Conservation (phyloP, 345 rosid genomes). For the Geranium brycei region DNA sequence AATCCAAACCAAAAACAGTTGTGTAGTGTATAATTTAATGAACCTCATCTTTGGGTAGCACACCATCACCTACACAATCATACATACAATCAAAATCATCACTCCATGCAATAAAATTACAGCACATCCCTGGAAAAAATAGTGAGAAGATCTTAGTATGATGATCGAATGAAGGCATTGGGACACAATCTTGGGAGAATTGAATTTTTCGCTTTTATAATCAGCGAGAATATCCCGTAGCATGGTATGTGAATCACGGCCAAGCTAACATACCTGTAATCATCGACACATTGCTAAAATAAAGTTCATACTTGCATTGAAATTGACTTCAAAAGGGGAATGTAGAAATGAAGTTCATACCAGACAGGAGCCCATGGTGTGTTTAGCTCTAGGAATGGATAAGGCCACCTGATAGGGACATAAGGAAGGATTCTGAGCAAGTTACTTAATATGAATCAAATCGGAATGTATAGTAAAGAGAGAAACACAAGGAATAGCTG, state of each 20-base stretch:
- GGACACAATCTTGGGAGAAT: slow-evolving; percentile 41
- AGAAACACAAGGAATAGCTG: too few relatives aligned
- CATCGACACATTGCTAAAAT: not conserved
- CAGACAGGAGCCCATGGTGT: slow-evolving; percentile 62
- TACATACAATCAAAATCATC: too few relatives aligned
- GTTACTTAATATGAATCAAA: too few relatives aligned
- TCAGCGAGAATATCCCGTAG: slow-evolving; percentile 44
- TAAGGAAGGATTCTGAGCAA: not conserved
- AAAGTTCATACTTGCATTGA: not conserved
- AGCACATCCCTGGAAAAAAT: too few relatives aligned
- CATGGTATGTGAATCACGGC: slow-evolving; percentile 65
- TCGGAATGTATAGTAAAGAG: too few relatives aligned
- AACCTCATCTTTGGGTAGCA: too few relatives aligned
- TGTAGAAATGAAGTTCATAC: slow-evolving; percentile 17
- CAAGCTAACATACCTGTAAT: slow-evolving; percentile 45
- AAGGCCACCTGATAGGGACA: slow-evolving; percentile 66
- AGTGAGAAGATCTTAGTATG: too few relatives aligned
- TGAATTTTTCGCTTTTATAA: slow-evolving; percentile 35
- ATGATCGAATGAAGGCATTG: slow-evolving; percentile 21
- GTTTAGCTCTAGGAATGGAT: slow-evolving; percentile 64
- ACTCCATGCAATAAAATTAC: too few relatives aligned
- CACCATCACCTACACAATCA: too few relatives aligned
- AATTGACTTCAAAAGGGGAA: too few relatives aligned
- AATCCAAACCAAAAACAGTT: too few relatives aligned
- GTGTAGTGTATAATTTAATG: too few relatives aligned